These are phyloP conservation scores for Pleurotus djamor DNA, from an alignment of 768 basidiomycete species.

Conservation along the genomic window DNA sequence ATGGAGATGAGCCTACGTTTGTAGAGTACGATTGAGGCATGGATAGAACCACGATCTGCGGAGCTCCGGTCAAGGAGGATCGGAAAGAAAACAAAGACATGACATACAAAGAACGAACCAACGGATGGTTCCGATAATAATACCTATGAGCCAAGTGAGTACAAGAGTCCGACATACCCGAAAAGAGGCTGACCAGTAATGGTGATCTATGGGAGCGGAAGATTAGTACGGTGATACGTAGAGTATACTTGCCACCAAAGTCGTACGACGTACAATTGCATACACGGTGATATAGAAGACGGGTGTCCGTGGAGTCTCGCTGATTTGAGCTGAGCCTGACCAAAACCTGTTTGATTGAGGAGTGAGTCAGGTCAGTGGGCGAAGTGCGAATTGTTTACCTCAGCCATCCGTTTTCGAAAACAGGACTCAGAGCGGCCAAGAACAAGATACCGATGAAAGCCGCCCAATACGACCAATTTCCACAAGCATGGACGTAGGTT, in stretches of 20 bases:
- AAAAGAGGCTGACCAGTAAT: conserved; percentile 27
- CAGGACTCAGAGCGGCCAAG: conserved; percentile 60
- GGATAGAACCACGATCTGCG: conserved; percentile 76
- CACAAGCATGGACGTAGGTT: conserved; percentile 51
- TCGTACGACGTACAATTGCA: conserved; percentile 48
- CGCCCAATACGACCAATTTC: conserved; percentile 53
- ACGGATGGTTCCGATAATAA: conserved; percentile 53
- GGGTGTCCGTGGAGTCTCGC: conserved; percentile 37
- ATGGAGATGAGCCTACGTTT: conserved; percentile 38
- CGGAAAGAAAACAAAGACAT: not conserved
- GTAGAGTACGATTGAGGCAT: conserved; percentile 77
- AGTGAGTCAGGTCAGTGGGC: not conserved
- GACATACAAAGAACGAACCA: conserved; percentile 72
- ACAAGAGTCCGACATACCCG: not conserved
- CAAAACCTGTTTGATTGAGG: conserved; percentile 36
- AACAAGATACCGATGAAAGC: conserved; percentile 51
- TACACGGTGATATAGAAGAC: conserved; percentile 72
- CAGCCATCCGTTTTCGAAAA: conserved; percentile 73
- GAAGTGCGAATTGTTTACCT: conserved; percentile 28
- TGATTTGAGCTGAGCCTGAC: conserved; percentile 47
- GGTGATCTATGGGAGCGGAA: conserved; percentile 21
- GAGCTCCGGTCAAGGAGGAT: conserved; percentile 8
- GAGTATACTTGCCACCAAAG: conserved; percentile 5
- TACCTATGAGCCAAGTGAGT: conserved; percentile 15
- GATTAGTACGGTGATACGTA: conserved; percentile 6